Evolutionary conservation across 2,329 filamentous ascomycete species (phyloP).

Genomic region (Didymella segeticola): DNA sequence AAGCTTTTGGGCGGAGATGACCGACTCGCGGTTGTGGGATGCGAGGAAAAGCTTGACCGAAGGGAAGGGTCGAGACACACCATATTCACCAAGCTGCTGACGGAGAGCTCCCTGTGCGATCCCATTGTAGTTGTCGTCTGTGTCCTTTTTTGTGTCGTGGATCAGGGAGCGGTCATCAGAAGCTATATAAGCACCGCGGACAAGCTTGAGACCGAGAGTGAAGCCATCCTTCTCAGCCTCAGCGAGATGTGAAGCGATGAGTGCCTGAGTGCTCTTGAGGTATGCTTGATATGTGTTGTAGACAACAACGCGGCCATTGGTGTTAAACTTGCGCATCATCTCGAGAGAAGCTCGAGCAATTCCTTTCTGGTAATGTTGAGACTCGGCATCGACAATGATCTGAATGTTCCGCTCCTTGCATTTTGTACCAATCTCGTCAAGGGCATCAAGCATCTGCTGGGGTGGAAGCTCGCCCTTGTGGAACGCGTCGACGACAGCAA

Average conservation of each 20-base stretch:
- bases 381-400: slow-evolving; percentile 58
- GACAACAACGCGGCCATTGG: slow-evolving; percentile 60
- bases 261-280: slow-evolving; percentile 56
- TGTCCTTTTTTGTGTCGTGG: slow-evolving; percentile 62
- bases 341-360: slow-evolving; percentile 63
- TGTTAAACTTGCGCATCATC: slow-evolving; percentile 61
- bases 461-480: slow-evolving; percentile 46
- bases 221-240: slow-evolving; percentile 57
- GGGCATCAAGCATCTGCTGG: slow-evolving; percentile 52
- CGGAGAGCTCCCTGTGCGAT: slow-evolving; percentile 62
- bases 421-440: slow-evolving; percentile 51
- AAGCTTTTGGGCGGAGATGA: slow-evolving; percentile 60
- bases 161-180: slow-evolving; percentile 60
- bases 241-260: slow-evolving; percentile 55
- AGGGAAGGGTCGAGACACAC: slow-evolving; percentile 41
- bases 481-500: slow-evolving; percentile 50
- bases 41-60: slow-evolving; percentile 72
- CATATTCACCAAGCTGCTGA: slow-evolving; percentile 36
- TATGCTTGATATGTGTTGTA: slow-evolving; percentile 71
- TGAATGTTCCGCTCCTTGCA: slow-evolving; percentile 51
- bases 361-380: slow-evolving; percentile 54
- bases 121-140: slow-evolving; percentile 70
- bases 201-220: slow-evolving; percentile 63
- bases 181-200: slow-evolving; percentile 64
- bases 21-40: slow-evolving; percentile 79